phyloP scores from a whole-genome alignment of 345 rosid species.

The Cardiospermum halicacabum region DNA sequence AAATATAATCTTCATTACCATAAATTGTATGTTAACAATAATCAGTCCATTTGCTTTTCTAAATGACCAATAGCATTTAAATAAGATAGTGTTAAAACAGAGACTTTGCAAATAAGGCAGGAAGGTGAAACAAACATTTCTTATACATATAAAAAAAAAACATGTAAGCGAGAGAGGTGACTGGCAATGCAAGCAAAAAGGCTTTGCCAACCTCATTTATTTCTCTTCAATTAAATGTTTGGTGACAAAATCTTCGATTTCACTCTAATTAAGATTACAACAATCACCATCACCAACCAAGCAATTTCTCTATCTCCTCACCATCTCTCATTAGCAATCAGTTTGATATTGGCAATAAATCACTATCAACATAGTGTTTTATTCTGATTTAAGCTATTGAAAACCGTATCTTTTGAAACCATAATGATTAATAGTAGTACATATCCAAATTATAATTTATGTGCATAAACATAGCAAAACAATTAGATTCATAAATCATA shows the following conservation, averaged over 20 bases:
- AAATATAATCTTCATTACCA: too few relatives aligned
- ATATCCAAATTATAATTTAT: too few relatives aligned
- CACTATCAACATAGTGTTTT: background rate
- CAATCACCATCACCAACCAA: constrained; percentile 29
- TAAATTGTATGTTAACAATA: too few relatives aligned
- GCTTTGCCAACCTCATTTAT: constrained; percentile 25
- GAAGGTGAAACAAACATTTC: constrained; percentile 44
- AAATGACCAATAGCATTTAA: background rate
- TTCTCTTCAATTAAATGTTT: constrained; percentile 23
- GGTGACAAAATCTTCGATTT: constrained; percentile 33
- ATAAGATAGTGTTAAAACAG: background rate
- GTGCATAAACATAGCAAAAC: too few relatives aligned
- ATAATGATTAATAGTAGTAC: too few relatives aligned
- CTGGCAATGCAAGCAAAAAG: constrained; percentile 48
- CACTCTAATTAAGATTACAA: constrained; percentile 25
- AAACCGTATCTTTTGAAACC: too few relatives aligned
- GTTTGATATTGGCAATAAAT: background rate
- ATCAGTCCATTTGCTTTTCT: too few relatives aligned
- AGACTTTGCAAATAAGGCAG: constrained; percentile 39
- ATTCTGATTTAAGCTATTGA: too few relatives aligned
- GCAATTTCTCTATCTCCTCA: background rate
- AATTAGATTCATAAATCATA: too few relatives aligned
- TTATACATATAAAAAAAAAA: constrained; percentile 3
- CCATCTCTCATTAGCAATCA: background rate
- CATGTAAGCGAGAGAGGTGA: constrained; percentile 14